A percentile compares a stretch with the other conserved stretches of the same genome.
Evolutionary conservation across 768 basidiomycete genomes (phyloP).

Genomic region (Lactarius sp.): DNA sequence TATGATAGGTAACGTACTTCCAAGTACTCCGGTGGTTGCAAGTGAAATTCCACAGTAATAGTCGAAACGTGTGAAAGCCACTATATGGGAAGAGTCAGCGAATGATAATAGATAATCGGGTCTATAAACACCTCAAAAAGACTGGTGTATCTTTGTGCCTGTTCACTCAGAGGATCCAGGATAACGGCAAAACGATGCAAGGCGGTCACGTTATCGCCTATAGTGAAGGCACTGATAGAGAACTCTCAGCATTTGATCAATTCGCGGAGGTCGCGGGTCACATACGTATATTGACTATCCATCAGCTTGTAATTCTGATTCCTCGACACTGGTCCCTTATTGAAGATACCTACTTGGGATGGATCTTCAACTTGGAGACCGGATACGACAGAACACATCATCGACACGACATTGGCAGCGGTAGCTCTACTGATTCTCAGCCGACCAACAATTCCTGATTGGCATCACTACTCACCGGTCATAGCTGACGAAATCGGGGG

Average conservation of each 20-base stretch:
- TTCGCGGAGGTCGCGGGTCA: conserved; percentile 16
- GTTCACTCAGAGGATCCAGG: conserved; percentile 80
- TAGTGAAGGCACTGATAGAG: conserved; percentile 52
- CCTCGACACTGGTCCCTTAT: conserved; percentile 55
- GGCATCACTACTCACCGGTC: conserved; percentile 6
- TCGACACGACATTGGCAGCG: conserved; percentile 56
- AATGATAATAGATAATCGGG: background rate
- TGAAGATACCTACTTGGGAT: conserved; percentile 68
- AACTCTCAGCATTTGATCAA: conserved; percentile 16
- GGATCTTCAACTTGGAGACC: conserved; percentile 67
- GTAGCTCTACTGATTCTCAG: conserved; percentile 38
- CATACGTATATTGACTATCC: conserved; percentile 61
- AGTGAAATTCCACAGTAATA: conserved; percentile 66
- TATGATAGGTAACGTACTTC: conserved; percentile 50
- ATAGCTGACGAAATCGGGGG: conserved; percentile 27
- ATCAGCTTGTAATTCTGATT: conserved; percentile 56
- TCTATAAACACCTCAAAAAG: conserved; percentile 55
- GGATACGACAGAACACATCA: conserved; percentile 68
- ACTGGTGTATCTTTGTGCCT: conserved; percentile 82
- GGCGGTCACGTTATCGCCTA: conserved; percentile 65
- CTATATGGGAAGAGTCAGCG: conserved; percentile 33
- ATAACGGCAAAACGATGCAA: conserved; percentile 66
- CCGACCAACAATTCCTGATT: background rate
- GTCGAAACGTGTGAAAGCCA: conserved; percentile 63
- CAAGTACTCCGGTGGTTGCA: conserved; percentile 61